Base-by-base conservation (phyloP, 352 stramenopile genomes). In the Phytophthora quininea region DNA sequence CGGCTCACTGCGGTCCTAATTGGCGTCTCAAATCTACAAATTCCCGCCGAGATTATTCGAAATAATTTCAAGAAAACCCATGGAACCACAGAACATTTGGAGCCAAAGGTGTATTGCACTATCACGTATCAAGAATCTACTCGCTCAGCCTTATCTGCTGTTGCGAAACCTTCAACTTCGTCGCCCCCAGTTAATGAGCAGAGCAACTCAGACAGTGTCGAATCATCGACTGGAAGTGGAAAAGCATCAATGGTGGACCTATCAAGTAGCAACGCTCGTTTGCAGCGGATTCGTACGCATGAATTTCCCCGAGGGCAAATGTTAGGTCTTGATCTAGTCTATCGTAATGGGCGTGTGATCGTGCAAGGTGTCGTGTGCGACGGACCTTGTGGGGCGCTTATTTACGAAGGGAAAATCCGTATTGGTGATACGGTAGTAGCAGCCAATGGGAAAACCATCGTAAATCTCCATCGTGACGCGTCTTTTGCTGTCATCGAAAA, bases 351-450 rank as follows among this genome's bases (percentile, higher is more conserved):
- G 2, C 80, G 80, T 45, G 84, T 96, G 11, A 59, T 92, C 5
- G 84, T 96, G 1, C 88, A 96, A 58, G 88, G 86, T 24, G 80
- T 96, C 27, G 71, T 83, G 12, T 92, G 77, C 43, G 79, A 90
- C 45, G 84, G 82, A 10, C 78, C 78, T 10, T 93, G 86, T 49
- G 84, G 88, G 0, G 30, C 68, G 33, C 62, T 93, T 3, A 42
- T 92, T 11, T 78, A 88, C 32, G 83, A 91, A 58, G 81, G 82
- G 0, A 85, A 89, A 30, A 77, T 96, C 31, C 74, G 76, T 4
- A 90, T 96, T 48, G 88, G 88, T n/a, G 88, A 96, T 54, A 88
- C 80, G 7, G 73, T 96, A 27, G 76, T 90, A n/a, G 88, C 86
- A 10, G 86, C 90, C 24, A 93, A 96, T 56, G 71, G 79, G 32